These are phyloP conservation scores for Cytospora schulzeri DNA, from an alignment of 2,329 filamentous ascomycete genomes.

Conservation along the genomic window DNA sequence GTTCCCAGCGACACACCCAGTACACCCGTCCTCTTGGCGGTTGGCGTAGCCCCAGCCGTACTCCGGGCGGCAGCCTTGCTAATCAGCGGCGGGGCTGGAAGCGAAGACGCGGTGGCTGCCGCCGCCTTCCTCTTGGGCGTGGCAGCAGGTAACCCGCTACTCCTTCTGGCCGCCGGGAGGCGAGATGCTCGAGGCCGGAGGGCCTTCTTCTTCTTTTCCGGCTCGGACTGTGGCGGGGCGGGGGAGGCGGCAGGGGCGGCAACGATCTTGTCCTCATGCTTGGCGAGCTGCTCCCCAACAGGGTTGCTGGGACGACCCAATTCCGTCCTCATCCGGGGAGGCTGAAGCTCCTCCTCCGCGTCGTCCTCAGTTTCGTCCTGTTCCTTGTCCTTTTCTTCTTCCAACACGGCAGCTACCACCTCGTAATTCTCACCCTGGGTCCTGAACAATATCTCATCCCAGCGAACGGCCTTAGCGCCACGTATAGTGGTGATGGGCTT, in stretches of 20 bases:
- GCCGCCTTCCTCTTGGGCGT: conserved; percentile 8
- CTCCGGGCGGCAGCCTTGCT: conserved; percentile 24
- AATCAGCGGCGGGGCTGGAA: conserved; percentile 36
- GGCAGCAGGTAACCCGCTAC: not conserved
- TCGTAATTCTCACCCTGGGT: conserved; percentile 32
- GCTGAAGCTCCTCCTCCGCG: conserved; percentile 8
- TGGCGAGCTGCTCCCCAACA: not conserved
- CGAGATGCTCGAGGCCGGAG: conserved; percentile 20
- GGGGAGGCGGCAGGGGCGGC: not conserved
- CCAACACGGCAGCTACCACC: not conserved
- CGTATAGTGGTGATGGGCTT: not conserved
- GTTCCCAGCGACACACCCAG: conserved; percentile 21
- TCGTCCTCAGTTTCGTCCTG: not conserved
- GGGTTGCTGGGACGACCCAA: not conserved
- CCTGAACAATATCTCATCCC: conserved; percentile 37
- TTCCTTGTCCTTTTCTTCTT: not conserved
- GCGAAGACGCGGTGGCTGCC: conserved; percentile 35
- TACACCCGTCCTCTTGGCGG: conserved; percentile 13
- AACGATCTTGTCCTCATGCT: not conserved
- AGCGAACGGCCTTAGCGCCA: conserved; percentile 37
- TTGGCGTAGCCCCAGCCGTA: not conserved
- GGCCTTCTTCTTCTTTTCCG: conserved; percentile 7
- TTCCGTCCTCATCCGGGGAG: not conserved
- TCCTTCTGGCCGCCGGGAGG: conserved; percentile 6
- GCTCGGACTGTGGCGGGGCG: not conserved